Percentiles rank a stretch among this genome's conserved stretches.
These are phyloP conservation scores for Pythium periplocum DNA, from an alignment of 352 stramenopile species.

Conservation along the genomic window DNA sequence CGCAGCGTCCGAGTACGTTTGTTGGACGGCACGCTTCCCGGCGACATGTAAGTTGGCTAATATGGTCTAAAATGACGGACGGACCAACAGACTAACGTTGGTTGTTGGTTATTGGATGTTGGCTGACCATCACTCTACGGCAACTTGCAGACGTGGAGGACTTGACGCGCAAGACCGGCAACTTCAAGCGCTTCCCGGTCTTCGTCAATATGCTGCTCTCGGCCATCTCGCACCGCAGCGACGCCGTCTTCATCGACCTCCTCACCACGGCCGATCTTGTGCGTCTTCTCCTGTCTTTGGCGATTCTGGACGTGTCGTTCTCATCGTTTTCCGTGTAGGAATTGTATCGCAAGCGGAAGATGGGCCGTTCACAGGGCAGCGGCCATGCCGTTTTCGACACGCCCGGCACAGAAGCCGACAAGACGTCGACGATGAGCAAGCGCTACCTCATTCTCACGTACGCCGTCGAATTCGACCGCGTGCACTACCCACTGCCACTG, in stretches of 20 bases:
- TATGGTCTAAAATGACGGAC: background rate
- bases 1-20: slow-evolving; percentile 1
- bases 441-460: slow-evolving; percentile 94
- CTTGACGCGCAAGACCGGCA: slow-evolving; percentile 91
- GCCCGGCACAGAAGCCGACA: background rate
- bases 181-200: slow-evolving; percentile 89
- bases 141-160: slow-evolving; percentile 74
- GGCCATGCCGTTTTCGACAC: slow-evolving; percentile 14
- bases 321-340: slow-evolving; percentile 26
- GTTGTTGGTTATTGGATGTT: background rate
- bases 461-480: slow-evolving; percentile 89
- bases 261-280: slow-evolving; percentile 87
- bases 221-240: slow-evolving; percentile 64
- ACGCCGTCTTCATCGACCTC: slow-evolving; percentile 89
- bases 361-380: slow-evolving; percentile 21
- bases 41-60: slow-evolving; percentile 25
- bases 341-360: slow-evolving; percentile 71
- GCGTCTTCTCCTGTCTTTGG: background rate
- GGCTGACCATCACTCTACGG: background rate
- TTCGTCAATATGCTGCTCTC: slow-evolving; percentile 92
- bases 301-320: background rate
- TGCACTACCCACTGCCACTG: slow-evolving; percentile 92
- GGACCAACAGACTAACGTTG: background rate
- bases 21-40: slow-evolving; percentile 65
- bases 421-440: slow-evolving; percentile 35